These are phyloP conservation scores for Pelagophyceae sp. DNA, from an alignment of 352 stramenopile species.

Conservation along the genomic window DNA sequence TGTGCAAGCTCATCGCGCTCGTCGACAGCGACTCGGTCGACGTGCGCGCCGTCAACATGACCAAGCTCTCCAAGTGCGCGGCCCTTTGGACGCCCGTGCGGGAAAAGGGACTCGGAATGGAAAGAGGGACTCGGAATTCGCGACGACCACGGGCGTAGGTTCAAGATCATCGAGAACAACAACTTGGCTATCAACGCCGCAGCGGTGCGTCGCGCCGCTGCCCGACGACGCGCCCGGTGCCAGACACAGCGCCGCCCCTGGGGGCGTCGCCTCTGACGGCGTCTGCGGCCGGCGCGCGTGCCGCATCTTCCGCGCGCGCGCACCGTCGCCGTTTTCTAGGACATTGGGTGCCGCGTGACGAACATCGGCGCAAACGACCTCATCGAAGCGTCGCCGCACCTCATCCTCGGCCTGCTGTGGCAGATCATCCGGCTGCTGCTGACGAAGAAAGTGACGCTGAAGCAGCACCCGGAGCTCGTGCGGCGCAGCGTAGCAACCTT, in stretches of 20 bases:
- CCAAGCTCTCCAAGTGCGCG: constrained; percentile 33
- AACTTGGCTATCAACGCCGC: constrained; percentile 85
- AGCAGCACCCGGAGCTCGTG: constrained; percentile 78
- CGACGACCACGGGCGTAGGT: not conserved
- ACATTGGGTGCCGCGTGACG: constrained; percentile 79
- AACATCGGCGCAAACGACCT: constrained; percentile 71
- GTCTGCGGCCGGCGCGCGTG: no score
- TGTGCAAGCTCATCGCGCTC: constrained; percentile 82
- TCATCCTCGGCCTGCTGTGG: constrained; percentile 80
- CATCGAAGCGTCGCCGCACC: constrained; percentile 54
- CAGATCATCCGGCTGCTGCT: constrained; percentile 87
- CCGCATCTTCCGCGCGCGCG: no score
- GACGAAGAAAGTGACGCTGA: constrained; percentile 77
- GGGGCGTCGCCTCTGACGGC: no score
- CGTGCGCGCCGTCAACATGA: constrained; percentile 67
- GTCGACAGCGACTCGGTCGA: constrained; percentile 82
- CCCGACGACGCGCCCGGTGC: no score
- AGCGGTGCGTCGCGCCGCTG: no score
- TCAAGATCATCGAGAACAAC: constrained; percentile 59
- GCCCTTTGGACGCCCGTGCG: constrained; percentile 29
- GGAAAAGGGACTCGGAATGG: constrained; percentile 50
- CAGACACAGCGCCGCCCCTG: no score
- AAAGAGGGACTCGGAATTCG: constrained; percentile 43
- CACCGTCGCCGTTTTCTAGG: no score
- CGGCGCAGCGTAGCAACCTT: no score